A percentile compares a stretch with the other conserved stretches of the same genome.
Evolutionary conservation across 164 flowering plant species (phyloP).

Genomic region (Berberis thunbergii): DNA sequence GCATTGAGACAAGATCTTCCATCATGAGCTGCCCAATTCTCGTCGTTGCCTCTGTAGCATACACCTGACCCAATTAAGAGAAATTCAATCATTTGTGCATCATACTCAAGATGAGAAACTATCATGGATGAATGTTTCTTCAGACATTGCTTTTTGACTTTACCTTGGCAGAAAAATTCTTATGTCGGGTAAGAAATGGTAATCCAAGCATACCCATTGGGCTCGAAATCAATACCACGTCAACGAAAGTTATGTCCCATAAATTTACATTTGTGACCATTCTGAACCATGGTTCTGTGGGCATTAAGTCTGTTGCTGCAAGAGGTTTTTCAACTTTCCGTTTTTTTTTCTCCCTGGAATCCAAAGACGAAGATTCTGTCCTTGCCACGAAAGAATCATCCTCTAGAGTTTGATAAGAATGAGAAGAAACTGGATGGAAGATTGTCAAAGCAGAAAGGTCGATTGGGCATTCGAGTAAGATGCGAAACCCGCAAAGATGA

Average conservation of each 20-base stretch:
- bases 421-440: constrained; percentile 55
- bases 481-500: constrained; percentile 40
- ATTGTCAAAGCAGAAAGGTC: constrained; percentile 68
- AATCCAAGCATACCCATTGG: constrained; percentile 88
- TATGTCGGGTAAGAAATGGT: constrained; percentile 62
- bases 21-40: constrained; percentile 76
- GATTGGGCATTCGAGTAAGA: constrained; percentile 76
- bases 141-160: not conserved
- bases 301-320: constrained; percentile 33
- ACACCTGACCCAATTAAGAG: constrained; percentile 38
- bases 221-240: constrained; percentile 68
- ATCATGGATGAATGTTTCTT: not conserved
- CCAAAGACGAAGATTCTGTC: not conserved
- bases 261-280: constrained; percentile 44
- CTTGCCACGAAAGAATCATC: constrained; percentile 6
- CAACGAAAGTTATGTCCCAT: constrained; percentile 67
- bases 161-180: constrained; percentile 72
- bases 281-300: constrained; percentile 70
- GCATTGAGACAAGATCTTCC: constrained; percentile 83
- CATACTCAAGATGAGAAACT: not conserved
- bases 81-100: not conserved
- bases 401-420: constrained; percentile 4
- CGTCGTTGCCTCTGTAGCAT: constrained; percentile 67
- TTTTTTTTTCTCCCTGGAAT: constrained; percentile 23
- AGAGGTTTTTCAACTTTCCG: constrained; percentile 29